Evolutionary conservation across 2,329 filamentous ascomycete species (phyloP).

Genomic region (Diaporthe vaccinii): DNA sequence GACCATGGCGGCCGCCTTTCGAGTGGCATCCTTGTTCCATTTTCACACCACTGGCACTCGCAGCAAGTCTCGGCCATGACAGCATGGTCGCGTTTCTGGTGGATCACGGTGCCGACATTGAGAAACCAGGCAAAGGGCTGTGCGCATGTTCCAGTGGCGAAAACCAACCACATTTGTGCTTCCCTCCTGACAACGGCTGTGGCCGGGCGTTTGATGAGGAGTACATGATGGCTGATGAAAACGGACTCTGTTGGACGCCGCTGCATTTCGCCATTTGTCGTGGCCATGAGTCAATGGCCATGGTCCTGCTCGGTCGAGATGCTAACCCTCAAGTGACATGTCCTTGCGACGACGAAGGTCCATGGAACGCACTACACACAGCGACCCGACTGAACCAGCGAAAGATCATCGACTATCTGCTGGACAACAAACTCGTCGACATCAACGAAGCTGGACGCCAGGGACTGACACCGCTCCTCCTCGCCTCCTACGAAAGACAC

Average conservation of each 20-base stretch:
- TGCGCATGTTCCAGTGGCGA: background rate
- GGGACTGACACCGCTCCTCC: background rate
- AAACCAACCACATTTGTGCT: fast-evolving
- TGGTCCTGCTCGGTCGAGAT: background rate
- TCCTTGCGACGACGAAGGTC: background rate
- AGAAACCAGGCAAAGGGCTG: background rate
- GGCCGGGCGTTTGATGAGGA: too few relatives aligned
- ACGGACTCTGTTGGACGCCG: background rate
- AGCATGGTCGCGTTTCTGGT: background rate
- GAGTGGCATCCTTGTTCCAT: background rate
- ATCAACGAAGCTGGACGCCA: background rate
- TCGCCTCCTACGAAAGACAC: background rate
- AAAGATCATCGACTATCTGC: background rate
- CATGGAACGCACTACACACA: background rate
- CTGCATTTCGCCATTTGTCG: background rate
- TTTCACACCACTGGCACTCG: constrained; percentile 3
- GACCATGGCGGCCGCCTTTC: too few relatives aligned
- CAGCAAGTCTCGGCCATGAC: background rate
- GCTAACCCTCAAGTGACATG: background rate
- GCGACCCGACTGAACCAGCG: fast-evolving
- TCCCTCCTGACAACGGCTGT: background rate
- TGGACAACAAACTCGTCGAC: background rate
- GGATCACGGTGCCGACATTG: background rate
- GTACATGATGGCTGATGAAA: background rate
- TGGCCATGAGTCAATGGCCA: background rate